Conservation (phyloP, 169 alveolate genomes). For the Eimeria sp. region DNA sequence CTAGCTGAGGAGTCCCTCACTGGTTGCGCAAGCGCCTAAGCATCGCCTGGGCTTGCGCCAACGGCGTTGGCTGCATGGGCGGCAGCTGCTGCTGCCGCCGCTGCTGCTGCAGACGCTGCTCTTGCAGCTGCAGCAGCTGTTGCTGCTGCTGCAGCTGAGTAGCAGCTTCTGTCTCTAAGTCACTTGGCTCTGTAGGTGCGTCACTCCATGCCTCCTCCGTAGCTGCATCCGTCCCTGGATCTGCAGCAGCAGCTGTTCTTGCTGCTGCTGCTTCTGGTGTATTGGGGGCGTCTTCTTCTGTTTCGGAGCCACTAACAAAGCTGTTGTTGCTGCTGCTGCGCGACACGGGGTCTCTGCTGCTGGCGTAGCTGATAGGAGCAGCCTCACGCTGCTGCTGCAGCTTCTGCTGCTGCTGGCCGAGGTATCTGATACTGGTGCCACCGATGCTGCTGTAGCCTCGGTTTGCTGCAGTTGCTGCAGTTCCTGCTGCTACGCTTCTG, state of each 20-base stretch:
- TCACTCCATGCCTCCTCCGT: conserved; percentile 69
- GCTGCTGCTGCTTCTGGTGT: background rate
- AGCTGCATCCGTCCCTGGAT: conserved; percentile 2
- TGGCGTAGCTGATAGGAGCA: background rate
- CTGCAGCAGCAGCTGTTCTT: conserved; percentile 13
- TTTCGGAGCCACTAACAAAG: conserved; percentile 18
- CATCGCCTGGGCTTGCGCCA: conserved; percentile 40
- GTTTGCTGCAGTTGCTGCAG: background rate
- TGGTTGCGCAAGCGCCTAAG: background rate
- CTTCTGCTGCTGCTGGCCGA: conserved; percentile 50
- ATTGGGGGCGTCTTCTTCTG: conserved; percentile 29
- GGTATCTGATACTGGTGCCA: background rate
- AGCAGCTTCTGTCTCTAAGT: conserved; percentile 32
- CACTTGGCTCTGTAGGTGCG: conserved; percentile 58
- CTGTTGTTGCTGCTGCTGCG: conserved; percentile 63
- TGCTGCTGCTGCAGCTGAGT: conserved; percentile 48
- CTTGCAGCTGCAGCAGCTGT: background rate
- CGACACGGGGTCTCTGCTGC: conserved; percentile 26
- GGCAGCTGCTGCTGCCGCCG: conserved; percentile 77
- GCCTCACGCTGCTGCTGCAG: conserved; percentile 21
- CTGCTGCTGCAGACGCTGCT: conserved; percentile 46
- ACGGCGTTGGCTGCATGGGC: conserved; percentile 56
- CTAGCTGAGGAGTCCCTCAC: background rate
- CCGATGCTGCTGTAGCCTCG: background rate
- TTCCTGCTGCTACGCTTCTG: conserved; percentile 14